Base-by-base conservation (phyloP, 805 yeast genomes). In the Starmerella ratchasimensis region DNA sequence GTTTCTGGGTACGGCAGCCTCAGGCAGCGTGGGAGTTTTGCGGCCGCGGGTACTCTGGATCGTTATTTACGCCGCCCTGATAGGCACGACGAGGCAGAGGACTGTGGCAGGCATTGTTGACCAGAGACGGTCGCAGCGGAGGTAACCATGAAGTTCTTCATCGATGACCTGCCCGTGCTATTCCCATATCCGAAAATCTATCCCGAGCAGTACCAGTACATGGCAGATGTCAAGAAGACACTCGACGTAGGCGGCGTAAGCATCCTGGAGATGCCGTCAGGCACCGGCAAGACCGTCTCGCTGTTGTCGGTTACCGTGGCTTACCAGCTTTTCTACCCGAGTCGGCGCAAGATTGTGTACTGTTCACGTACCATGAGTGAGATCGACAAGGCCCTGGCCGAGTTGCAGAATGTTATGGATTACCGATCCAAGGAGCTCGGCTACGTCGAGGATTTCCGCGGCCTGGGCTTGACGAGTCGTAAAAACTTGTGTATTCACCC, bases 301-400 rank as follows among this genome's bases (percentile, higher is more conserved):
- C 66, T 90, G 55, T 64, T 90, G 22, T 83, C 97, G 0, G 61
- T 90, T 31, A 83, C 97, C 0, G 83, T 90, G 32, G 94, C 98
- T 11, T 90, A 90, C 59, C 99, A 90, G 57, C 75, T 82, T 81
- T 65, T 60, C 54, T 86, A 88, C 56, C 93, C 95, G 8, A 96
- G 88, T 53, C 94, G 83, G 54, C 63, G 94, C 14, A 90, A 88
- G 65, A 76, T 90, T 48, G 82, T 90, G 5, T 90, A 90, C 60
- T 90, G 99, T 59, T 90, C 98, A 4, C 97, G 99, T 69, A 90
- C 99, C 24, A 90, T 90, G 97, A 82, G 96, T 9, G 99, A 90
- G 62, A 90, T 90, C 56, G 98, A 90, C 61, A 90, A 90, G 61
- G 96, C 98, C 0, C 63, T 90, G 54, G 82, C 88, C 6, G 99